phyloP scores from a whole-genome alignment of 2,329 filamentous ascomycete species.

The Conoideocrella luteorostrata region DNA sequence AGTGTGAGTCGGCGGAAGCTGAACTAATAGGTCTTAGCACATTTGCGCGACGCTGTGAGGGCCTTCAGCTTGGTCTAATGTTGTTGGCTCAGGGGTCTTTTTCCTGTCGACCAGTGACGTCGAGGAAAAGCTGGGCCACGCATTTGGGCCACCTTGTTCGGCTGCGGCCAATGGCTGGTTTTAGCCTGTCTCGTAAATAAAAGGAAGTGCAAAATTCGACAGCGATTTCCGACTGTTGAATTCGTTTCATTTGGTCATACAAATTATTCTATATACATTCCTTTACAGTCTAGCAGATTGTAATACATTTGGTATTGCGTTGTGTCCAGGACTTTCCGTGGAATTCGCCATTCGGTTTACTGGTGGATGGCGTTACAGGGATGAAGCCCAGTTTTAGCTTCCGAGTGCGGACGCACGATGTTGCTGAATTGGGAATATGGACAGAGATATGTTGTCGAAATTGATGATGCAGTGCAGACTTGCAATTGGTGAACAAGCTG shows the following conservation, averaged over 20 bases:
- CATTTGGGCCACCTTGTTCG: no score
- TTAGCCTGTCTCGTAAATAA: slow-evolving; percentile 10
- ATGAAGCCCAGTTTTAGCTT: no score
- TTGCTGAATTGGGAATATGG: no score
- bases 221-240: no score
- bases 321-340: not conserved
- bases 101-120: not conserved
- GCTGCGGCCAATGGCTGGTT: no score
- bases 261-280: slow-evolving; percentile 22
- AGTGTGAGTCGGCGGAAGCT: not conserved
- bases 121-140: no score
- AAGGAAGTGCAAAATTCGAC: not conserved
- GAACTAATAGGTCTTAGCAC: no score
- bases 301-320: not conserved
- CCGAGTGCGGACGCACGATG: no score
- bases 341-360: no score
- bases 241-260: slow-evolving; percentile 19
- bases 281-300: slow-evolving; percentile 17
- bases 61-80: no score
- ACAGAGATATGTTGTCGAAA: not conserved
- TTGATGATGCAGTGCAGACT: not conserved
- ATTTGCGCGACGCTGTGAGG: no score
- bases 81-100: not conserved
- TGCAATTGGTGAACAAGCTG: not conserved
- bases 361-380: no score